phyloP scores from a whole-genome alignment of 345 rosid genomes.

The Citrus cavaleriei region DNA sequence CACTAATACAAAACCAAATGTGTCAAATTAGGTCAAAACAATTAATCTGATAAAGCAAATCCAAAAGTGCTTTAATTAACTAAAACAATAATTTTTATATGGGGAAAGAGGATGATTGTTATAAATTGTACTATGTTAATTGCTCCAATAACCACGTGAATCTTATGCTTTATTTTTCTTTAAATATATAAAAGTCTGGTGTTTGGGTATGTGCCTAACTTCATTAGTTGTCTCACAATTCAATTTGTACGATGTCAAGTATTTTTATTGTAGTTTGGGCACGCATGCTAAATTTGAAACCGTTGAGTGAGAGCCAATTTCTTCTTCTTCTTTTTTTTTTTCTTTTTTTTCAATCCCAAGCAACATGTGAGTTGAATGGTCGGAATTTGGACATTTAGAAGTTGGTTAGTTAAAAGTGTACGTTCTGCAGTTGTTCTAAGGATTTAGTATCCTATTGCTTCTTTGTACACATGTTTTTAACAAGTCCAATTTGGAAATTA shows the following conservation, averaged over 20 bases:
- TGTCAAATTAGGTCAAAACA: neutral
- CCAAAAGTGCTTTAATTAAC: neutral
- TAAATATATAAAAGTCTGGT: neutral
- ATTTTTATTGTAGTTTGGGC: neutral
- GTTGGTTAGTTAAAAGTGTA: neutral
- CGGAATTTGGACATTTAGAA: neutral
- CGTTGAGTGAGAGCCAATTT: neutral
- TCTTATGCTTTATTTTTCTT: neutral
- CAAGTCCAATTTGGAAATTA: no score
- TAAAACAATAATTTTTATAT: neutral
- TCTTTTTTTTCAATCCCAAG: neutral
- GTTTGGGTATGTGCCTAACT: neutral
- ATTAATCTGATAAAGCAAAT: neutral
- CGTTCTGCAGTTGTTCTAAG: neutral
- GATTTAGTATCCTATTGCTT: no score
- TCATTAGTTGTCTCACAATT: neutral
- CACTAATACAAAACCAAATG: neutral
- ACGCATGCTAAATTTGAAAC: neutral
- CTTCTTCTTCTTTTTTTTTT: neutral
- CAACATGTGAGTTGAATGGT: neutral
- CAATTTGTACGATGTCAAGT: no score
- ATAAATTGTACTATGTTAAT: no score
- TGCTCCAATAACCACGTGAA: neutral
- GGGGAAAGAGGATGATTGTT: neutral
- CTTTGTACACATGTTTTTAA: no score